Evolutionary conservation across 768 basidiomycete genomes (phyloP), one percentile per base, ranked within the genome.

Genomic region (Auriculariales sp.): DNA sequence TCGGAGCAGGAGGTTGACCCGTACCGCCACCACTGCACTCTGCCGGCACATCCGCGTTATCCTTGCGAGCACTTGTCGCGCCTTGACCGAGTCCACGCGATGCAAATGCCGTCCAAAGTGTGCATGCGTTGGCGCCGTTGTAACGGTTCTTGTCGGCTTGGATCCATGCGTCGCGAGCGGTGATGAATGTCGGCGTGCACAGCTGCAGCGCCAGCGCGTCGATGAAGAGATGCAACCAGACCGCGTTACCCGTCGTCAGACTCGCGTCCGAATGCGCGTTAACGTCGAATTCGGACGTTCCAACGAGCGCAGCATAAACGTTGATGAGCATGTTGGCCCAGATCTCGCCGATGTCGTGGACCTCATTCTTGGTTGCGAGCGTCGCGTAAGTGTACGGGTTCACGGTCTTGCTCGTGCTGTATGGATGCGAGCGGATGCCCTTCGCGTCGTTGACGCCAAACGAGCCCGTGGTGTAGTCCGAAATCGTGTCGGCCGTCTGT

Each of bases 361-460:
- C 53, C 25, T 49, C 49, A n/a, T 49, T 15, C 3, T 32, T 36
- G 12, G 24, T 30, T 27, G 42, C 32, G 15, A 24, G 34, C 10
- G 17, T 25, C 15, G n/a, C 17, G 46, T 31, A 33, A 4, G 55
- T 55, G 67, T 67, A 47, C 65, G 65, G 27, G 53, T 57, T 39
- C 56, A 60, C 28, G 3, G 25, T 27, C 6, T 36, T 27, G 44
- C 24, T 17, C 28, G 35, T 52, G n/a, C 32, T 49, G 25, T 49
- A 48, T 12, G 46, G 47, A 31, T 73, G 71, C 44, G 66, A 60
- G n/a, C 79, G 70, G 57, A 81, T 74, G 39, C 81, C 80, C 6
- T 59, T 57, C 4, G 68, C 49, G 52, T 67, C 62, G 60, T 61
- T 58, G 49, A 58, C 44, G 52, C 55, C 24, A 27, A 33, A 52